Evolutionary conservation across 345 rosid species (phyloP).

Genomic region (Salix dunnii): DNA sequence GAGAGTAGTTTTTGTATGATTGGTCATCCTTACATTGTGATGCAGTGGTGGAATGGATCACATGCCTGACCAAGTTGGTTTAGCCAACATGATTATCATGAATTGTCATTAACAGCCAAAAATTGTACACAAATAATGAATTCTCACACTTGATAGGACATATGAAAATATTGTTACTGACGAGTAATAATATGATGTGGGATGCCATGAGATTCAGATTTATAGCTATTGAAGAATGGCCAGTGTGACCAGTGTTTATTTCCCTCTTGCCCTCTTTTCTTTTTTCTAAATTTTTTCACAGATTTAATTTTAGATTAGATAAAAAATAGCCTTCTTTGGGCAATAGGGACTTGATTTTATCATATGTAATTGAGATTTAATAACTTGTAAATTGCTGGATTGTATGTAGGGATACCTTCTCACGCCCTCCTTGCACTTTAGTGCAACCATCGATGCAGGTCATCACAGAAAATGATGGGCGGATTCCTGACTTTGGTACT

Average conservation of each 20-base stretch:
- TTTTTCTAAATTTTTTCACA: neutral
- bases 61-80: neutral
- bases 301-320: neutral
- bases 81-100: neutral
- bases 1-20: neutral
- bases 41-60: neutral
- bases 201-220: too few species aligned
- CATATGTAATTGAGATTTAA: neutral
- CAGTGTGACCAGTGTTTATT: neutral
- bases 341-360: neutral
- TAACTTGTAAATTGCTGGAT: constrained; percentile 23
- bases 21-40: neutral
- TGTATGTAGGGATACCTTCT: constrained; percentile 92
- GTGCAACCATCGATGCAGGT: constrained; percentile 84
- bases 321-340: neutral
- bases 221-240: neutral
- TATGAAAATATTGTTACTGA: too few species aligned
- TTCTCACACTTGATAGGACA: too few species aligned
- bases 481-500: constrained; percentile 80
- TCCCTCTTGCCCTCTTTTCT: neutral
- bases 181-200: too few species aligned
- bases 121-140: too few species aligned
- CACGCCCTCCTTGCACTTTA: constrained; percentile 81
- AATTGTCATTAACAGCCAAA: too few species aligned
- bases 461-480: constrained; percentile 39